Base-by-base conservation (phyloP, 441 rosid genomes). In the Manihot esculenta region DNA sequence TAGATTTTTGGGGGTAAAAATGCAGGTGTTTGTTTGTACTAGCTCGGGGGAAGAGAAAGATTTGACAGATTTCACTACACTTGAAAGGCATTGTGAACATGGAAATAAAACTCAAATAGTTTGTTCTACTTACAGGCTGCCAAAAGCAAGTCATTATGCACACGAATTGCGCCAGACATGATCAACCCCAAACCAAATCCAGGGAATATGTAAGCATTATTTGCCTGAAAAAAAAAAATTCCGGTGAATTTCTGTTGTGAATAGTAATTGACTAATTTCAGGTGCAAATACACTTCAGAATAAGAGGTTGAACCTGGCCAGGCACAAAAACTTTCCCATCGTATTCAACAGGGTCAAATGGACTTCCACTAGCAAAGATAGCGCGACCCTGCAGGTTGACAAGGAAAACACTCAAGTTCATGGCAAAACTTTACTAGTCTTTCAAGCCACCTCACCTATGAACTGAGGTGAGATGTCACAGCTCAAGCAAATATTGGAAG, bases 281-380 rank as follows among this genome's bases (percentile, higher is more conserved):
- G 20, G 44, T 18, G 50, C 18, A 66, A 68, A 71, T 72, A 51
- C 45, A 26, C 13, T 71, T 50, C 38, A 10, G 66, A 57, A 54
- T n/a, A n/a, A 51, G n/a, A 23, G 73, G 62, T 56, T 50, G 13
- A 51, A 93, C 98, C 98, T 94, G 99, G 83, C 97, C 97, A 73
- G 99, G 95, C 51, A 84, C 78, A 64, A 73, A 84, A 66, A 86
- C 82, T 84, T 86, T 84, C 59, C 97, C 97, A n/a, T 87, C 38
- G 62, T 84, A 87, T 66, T 87, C 91, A 76, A 92, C 89, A 20
- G 93, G 88, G 63, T 88, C 93, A 71, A 93, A 93, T 7, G 99
- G 99, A 76, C 99, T 94, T 83, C 99, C 99, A 79, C 97, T 94
- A 15, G 97, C 97, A 80, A 84, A 92, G 76, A 94, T 90, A 45